Percentiles rank a stretch among this genome's conserved stretches.
Evolutionary conservation across 2,329 filamentous ascomycete species (phyloP).

Genomic region (Aspergillus piperis): DNA sequence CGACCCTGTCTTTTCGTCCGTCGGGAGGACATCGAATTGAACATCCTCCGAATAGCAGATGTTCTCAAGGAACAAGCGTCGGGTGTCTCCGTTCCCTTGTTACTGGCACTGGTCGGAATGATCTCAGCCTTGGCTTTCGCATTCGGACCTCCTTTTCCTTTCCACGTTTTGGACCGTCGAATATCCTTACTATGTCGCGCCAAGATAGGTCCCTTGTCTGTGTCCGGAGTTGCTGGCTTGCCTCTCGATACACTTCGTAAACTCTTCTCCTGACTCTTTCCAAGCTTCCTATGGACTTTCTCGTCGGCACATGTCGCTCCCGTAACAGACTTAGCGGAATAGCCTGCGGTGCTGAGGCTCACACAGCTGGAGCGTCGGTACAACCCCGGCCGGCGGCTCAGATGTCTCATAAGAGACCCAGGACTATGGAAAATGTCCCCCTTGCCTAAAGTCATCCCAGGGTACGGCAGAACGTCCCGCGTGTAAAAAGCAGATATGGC

Average conservation of each 20-base stretch:
- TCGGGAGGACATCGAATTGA: constrained; percentile 24
- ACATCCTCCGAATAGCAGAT: constrained; percentile 19
- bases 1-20: constrained; percentile 16
- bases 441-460: constrained; percentile 70
- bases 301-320: background rate
- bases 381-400: constrained; percentile 78
- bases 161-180: constrained; percentile 15
- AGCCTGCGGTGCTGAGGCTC: constrained; percentile 16
- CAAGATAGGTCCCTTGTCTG: constrained; percentile 7
- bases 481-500: constrained; percentile 81
- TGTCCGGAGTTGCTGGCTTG: constrained; percentile 2
- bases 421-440: constrained; percentile 71
- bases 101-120: background rate
- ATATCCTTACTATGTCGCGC: constrained; percentile 7
- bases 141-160: constrained; percentile 7
- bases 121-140: background rate
- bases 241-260: constrained; percentile 3
- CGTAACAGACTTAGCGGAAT: background rate
- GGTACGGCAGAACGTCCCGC: constrained; percentile 75
- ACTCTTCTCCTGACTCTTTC: background rate
- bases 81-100: constrained; percentile 3
- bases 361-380: constrained; percentile 68
- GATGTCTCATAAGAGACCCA: constrained; percentile 81
- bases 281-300: background rate
- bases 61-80: constrained; percentile 13